Evolutionary conservation across 208 protist species (phyloP), one percentile per base, ranked within the genome.

Genomic region (Trichomonas tenax): DNA sequence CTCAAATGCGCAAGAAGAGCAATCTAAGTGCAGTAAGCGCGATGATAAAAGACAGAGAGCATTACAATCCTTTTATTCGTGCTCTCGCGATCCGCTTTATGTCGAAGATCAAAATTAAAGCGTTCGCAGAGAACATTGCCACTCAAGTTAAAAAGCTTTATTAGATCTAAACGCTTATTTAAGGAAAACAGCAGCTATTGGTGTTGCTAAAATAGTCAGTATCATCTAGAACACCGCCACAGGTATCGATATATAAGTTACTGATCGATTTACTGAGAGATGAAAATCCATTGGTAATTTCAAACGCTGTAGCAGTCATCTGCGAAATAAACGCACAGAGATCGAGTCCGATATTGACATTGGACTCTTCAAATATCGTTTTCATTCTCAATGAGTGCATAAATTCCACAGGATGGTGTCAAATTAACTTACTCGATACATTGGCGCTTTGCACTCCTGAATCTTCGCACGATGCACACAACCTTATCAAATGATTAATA

Each of bases 381-480:
- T 99, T 99, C 88, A 97, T 99, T 2, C 97, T 99, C 15, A 97
- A 98, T 45, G 98, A 98, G 41, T 97, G 99, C 21, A 98, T 99
- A 44, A 98, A 99, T 96, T 99, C 98, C 97, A 99, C 98, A 10
- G 99, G 99, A 97, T 98, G 99, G 99, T 99, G 99, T 10, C 99
- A 99, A 97, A 97, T 99, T 95, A 99, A 98, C 97, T 98, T 99
- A 82, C 97, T 99, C 14, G 99, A 99, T 97, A 97, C 99, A 46
- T 96, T 99, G 31, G 97, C 98, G 0, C 96, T 97, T 86, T 97
- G 84, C 90, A 34, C 21, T 8, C 96, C 97, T 34, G 58, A 58
- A 40, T 96, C 95, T 31, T 31, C 95, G 8, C 26, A 97, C 96
- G 97, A 98, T 96, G 97, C 99, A 72, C 98, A 99, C 97, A 97